Percentiles rank a stretch among this genome's conserved stretches.
Conservation (phyloP, 305 asterid species). For the Fraxinus sp. region DNA sequence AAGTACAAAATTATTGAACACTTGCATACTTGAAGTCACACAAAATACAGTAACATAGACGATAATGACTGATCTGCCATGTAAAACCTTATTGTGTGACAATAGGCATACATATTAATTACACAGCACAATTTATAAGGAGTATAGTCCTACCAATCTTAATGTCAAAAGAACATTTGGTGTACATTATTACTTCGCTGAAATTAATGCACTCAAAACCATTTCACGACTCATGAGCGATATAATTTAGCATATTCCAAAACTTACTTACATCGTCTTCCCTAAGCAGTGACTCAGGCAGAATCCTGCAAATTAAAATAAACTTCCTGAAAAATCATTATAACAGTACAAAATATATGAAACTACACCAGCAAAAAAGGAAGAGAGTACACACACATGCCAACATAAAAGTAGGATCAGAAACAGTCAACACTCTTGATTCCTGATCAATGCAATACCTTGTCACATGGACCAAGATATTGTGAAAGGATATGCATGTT, state of each 20-base stretch:
- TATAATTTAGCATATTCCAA: background rate
- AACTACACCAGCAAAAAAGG: background rate
- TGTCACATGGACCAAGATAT: background rate
- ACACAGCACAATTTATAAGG: background rate
- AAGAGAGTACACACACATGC: background rate
- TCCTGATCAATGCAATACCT: background rate
- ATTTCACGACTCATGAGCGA: background rate
- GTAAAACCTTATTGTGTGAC: background rate
- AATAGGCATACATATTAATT: background rate
- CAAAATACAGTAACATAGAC: background rate
- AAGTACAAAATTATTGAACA: background rate
- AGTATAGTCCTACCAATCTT: background rate
- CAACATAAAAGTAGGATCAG: background rate
- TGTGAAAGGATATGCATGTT: background rate
- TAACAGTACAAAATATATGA: background rate
- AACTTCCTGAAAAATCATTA: background rate
- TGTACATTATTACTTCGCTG: background rate
- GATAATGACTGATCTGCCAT: background rate
- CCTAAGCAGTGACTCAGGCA: slow-evolving; percentile 68
- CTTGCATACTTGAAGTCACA: background rate
- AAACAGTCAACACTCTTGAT: background rate
- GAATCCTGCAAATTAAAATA: slow-evolving; percentile 45
- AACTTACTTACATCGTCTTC: slow-evolving; percentile 72
- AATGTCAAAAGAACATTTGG: background rate
- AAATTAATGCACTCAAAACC: background rate